Percentiles rank a stretch among this genome's conserved stretches.
phyloP scores from a whole-genome alignment of 352 stramenopile genomes.

The Globisporangium barbulae region DNA sequence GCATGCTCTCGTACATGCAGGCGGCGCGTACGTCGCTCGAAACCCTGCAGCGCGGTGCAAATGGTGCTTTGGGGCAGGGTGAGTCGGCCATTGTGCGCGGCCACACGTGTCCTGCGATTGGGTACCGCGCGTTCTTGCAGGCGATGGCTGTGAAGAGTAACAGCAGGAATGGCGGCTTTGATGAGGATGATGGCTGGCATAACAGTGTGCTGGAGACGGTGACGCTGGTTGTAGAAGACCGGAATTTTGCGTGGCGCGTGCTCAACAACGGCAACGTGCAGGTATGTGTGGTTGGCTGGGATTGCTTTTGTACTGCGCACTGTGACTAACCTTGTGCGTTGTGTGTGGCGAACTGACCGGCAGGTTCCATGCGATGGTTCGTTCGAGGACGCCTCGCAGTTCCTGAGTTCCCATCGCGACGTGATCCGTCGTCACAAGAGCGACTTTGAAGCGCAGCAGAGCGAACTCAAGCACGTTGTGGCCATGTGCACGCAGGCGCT shows the following conservation, averaged over 20 bases:
- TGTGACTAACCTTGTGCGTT: slow-evolving; percentile 1
- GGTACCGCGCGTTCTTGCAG: slow-evolving; percentile 54
- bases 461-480: slow-evolving; percentile 34
- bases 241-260: slow-evolving; percentile 32
- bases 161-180: not conserved
- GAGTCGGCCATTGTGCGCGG: slow-evolving; percentile 35
- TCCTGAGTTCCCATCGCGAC: slow-evolving; percentile 22
- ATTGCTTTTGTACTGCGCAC: not conserved
- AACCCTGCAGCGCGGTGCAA: slow-evolving; percentile 32
- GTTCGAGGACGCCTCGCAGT: slow-evolving; percentile 23
- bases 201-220: slow-evolving; percentile 37
- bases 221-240: slow-evolving; percentile 44
- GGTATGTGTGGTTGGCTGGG: slow-evolving; percentile 8
- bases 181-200: not conserved
- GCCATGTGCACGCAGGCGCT: slow-evolving; percentile 33
- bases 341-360: not conserved
- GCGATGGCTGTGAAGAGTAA: slow-evolving; percentile 23
- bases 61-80: slow-evolving; percentile 24
- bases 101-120: slow-evolving; percentile 45
- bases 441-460: slow-evolving; percentile 24
- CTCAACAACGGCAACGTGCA: slow-evolving; percentile 40
- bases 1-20: slow-evolving; percentile 51
- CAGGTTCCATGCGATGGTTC: slow-evolving; percentile 26
- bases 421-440: slow-evolving; percentile 27
- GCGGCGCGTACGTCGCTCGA: slow-evolving; percentile 28